Conservation (phyloP, 495 filamentous ascomycete species). For the Hypoxylon lienhwacheense region DNA sequence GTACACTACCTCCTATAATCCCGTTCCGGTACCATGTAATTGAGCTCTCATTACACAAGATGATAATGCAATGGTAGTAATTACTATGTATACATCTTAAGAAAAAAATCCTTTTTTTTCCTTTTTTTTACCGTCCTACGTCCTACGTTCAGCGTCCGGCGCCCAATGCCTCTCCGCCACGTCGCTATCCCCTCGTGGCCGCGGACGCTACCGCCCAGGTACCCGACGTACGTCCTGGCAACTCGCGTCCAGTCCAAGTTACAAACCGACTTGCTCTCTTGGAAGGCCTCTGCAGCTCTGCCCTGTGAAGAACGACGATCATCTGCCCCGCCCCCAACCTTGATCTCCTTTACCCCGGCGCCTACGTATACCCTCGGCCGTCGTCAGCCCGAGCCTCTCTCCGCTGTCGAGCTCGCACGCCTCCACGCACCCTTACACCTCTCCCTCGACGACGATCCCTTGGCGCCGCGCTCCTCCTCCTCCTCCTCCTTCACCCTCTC, state of each 20-base stretch:
- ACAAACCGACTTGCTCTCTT: constrained; percentile 48
- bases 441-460: constrained; percentile 37
- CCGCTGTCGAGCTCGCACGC: constrained; percentile 47
- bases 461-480: neutral
- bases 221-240: constrained; percentile 46
- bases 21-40: neutral
- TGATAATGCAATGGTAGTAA: too few relatives aligned
- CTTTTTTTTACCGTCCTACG: too few relatives aligned
- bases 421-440: constrained; percentile 46
- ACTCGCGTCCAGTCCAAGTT: constrained; percentile 46
- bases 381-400: constrained; percentile 65
- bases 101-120: neutral
- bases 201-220: constrained; percentile 42
- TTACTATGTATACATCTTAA: too few relatives aligned
- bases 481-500: constrained; percentile 20
- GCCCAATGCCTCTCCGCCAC: constrained; percentile 58
- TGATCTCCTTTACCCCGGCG: constrained; percentile 81
- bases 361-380: constrained; percentile 91
- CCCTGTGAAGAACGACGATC: constrained; percentile 3
- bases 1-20: neutral
- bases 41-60: too few relatives aligned
- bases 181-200: constrained; percentile 64
- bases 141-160: neutral
- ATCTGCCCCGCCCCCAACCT: constrained; percentile 60
- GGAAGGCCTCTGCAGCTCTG: constrained; percentile 43